phyloP scores from a whole-genome alignment of 2,329 filamentous ascomycete species.

The Alternaria ventricosa region DNA sequence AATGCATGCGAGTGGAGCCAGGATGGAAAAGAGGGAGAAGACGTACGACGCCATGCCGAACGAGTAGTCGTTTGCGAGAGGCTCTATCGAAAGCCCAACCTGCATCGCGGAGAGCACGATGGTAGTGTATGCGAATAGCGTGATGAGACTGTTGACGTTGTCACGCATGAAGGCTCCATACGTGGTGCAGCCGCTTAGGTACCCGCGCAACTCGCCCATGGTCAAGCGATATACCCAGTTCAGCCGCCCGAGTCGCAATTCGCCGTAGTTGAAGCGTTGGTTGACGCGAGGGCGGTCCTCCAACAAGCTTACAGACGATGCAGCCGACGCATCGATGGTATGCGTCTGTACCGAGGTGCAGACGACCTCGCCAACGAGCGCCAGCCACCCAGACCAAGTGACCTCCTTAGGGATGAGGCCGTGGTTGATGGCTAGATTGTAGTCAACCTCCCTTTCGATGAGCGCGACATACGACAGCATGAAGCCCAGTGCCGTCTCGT shows the following conservation, averaged over 20 bases:
- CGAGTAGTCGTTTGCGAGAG: constrained; percentile 17
- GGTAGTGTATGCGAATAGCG: constrained; percentile 33
- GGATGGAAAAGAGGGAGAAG: constrained; percentile 31
- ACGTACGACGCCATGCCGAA: constrained; percentile 31
- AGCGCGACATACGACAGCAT: constrained; percentile 27
- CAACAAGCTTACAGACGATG: constrained; percentile 1
- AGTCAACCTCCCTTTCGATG: constrained; percentile 29
- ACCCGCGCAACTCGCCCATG: constrained; percentile 21
- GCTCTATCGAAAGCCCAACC: constrained; percentile 27
- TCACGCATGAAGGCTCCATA: constrained; percentile 32
- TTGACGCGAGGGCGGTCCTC: constrained; percentile 20
- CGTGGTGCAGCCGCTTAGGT: constrained; percentile 28
- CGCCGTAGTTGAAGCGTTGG: constrained; percentile 33
- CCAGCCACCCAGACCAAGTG: constrained; percentile 27
- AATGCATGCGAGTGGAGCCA: constrained; percentile 27
- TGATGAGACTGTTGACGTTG: constrained; percentile 32
- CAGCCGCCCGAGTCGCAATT: constrained; percentile 32
- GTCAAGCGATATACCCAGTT: constrained; percentile 33
- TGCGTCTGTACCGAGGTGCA: neutral
- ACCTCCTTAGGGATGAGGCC: constrained; percentile 27
- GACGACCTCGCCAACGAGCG: constrained; percentile 18
- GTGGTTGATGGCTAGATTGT: constrained; percentile 18
- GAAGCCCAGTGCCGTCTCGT: constrained; percentile 28
- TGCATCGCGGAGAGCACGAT: constrained; percentile 38
- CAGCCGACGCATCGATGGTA: neutral